Conservation (phyloP, 2,329 filamentous ascomycete genomes). For the Aschersonia sp. region DNA sequence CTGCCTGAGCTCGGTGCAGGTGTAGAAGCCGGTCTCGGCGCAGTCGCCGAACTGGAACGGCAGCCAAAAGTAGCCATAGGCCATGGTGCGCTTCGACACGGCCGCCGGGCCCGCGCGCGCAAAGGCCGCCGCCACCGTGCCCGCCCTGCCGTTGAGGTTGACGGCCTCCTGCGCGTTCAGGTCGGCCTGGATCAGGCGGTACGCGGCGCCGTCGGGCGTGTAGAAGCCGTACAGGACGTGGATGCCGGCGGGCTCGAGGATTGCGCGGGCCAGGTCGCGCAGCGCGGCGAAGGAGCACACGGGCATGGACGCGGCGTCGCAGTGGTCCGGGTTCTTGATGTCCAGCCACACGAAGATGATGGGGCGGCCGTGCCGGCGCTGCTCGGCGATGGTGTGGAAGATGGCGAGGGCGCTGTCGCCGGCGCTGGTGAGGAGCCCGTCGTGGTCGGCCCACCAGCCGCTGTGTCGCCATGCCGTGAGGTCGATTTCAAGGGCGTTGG, state of each 20-base stretch:
- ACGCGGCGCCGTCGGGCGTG: not conserved
- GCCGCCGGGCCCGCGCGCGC: not conserved
- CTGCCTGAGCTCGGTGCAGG: constrained; percentile 2
- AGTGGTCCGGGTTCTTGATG: constrained; percentile 4
- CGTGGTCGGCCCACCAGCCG: constrained; percentile 4
- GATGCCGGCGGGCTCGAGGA: constrained; percentile 2
- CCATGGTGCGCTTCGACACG: constrained; percentile 1
- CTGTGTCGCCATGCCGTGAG: not conserved
- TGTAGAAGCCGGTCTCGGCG: not conserved
- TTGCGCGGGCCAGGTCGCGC: not conserved
- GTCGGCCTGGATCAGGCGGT: not conserved
- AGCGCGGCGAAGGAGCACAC: constrained; percentile 1
- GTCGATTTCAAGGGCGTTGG: constrained; percentile 5
- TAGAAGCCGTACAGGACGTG: constrained; percentile 5
- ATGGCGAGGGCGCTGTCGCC: not conserved
- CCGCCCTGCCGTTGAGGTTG: not conserved
- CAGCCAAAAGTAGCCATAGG: constrained; percentile 1
- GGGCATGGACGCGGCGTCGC: not conserved
- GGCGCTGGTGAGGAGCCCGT: not conserved
- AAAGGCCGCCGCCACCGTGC: not conserved
- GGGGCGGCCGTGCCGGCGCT: constrained; percentile 1
- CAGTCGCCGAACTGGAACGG: constrained; percentile 4
- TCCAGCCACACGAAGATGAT: constrained; percentile 6
- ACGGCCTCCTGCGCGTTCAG: constrained; percentile 3
- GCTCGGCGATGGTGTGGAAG: not conserved